Conservation (phyloP, 2,329 filamentous ascomycete species). For the Arthrocladium fulminans region DNA sequence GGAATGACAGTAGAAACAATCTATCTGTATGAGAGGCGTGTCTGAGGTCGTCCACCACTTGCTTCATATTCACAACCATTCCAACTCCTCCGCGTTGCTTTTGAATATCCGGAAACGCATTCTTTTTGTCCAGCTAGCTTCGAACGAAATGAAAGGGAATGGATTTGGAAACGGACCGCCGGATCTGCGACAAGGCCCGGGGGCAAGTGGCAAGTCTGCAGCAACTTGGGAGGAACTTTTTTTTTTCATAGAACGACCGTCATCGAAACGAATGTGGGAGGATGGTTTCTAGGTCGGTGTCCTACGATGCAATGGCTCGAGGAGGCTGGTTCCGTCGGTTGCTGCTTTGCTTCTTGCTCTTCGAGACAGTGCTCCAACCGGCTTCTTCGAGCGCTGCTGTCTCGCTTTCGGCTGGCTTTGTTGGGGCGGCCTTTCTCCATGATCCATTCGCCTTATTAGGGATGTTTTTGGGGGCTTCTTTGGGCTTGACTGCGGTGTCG, state of each 20-base stretch:
- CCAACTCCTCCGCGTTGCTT: background rate
- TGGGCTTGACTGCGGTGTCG: conserved; percentile 47
- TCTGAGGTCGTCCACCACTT: background rate
- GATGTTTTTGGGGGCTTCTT: conserved; percentile 44
- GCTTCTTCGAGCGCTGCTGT: conserved; percentile 34
- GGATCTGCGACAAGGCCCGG: no score
- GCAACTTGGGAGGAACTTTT: background rate
- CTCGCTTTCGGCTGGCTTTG: conserved; percentile 22
- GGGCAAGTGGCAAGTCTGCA: background rate
- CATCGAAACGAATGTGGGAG: conserved; percentile 47
- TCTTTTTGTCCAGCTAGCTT: background rate
- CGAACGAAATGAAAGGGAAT: background rate
- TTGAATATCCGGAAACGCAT: background rate
- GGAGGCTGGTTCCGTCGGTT: conserved; percentile 34
- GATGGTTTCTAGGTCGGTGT: conserved; percentile 42
- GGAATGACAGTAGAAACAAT: background rate
- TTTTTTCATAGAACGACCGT: conserved; percentile 21
- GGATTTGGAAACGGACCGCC: background rate
- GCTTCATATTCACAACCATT: background rate
- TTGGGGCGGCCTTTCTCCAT: conserved; percentile 29
- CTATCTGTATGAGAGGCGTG: conserved; percentile 1
- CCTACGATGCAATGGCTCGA: conserved; percentile 33
- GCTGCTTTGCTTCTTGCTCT: conserved; percentile 33
- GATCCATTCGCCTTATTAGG: conserved; percentile 33
- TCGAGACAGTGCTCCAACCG: conserved; percentile 41